Base-by-base conservation (phyloP, 768 basidiomycete genomes). In the Kwoniella shandongensis region DNA sequence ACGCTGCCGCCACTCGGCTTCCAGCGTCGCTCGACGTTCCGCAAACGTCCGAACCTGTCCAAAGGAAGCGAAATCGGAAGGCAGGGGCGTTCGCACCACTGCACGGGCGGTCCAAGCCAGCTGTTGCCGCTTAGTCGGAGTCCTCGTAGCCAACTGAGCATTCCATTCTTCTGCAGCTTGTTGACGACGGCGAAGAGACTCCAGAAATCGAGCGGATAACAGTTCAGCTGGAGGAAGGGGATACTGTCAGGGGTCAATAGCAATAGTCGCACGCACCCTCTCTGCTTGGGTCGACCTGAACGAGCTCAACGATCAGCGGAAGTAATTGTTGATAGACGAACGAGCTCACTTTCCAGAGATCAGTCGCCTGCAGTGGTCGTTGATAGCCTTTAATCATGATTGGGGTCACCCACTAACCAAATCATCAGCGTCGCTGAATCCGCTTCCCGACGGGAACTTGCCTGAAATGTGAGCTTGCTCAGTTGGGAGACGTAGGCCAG, bases 301-400 rank as follows among this genome's bases (percentile, higher is more conserved):
- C 5, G 36, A 5, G 32, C 32, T 13, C 32, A 32, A 6, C 7
- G 6, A 32, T 65, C 50, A 62, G 44, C 35, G 11, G n/a, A n/a
- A 27, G n/a, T n/a, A n/a, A 20, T 3, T 6, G n/a, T 45, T 13
- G 4, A 39, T 22, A 20, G 11, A 22, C 12, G 1, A 2, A 17
- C 10, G 0, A 30, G 51, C 66, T 82, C 59, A 89, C 77, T 67
- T 83, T 83, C 86, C 86, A 88, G 12, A 89, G 75, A 75, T 90
- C 88, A 1, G 85, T 83, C 0, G 85, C 85, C 66, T 87, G 86
- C 8, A 90, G 78, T 1, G 86, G 85, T 27, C 88, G 80, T 67
- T 87, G 85, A 67, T 85, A 88, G 0, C 87, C 87, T 38, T 85
- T 77, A 10, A 79, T 77, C 67, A 78, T 75, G 23, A 79, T 70